Base-by-base conservation (phyloP, 1,284 basidiomycete species). In the Trichosporon inkin region DNA sequence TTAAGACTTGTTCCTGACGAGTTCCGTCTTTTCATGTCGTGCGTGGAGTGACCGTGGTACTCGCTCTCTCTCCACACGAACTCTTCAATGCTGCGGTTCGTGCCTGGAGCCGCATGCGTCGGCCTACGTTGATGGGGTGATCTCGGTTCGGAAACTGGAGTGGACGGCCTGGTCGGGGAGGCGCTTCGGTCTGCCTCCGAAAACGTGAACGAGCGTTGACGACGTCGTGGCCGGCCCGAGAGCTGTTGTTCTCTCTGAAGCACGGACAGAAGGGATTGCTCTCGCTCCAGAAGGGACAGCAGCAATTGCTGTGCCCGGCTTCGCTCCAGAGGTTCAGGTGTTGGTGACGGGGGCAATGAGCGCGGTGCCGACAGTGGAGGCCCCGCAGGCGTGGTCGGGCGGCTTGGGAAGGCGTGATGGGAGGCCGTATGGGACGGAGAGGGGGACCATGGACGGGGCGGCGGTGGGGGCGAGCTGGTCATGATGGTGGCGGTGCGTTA, bases 181-280 rank as follows among this genome's bases (percentile, higher is more conserved):
- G 44, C 44, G 16, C 44, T 49, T n/a, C 44, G 44, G 24, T 49
- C 44, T 49, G 28, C 44, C 24, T 49, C 44, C 22, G 44, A 49
- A 16, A 49, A 28, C 28, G 44, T 49, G 24, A 49, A 22, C 28
- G 44, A 49, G 5, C 44, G 44, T 49, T 49, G 44, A 28, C 44
- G 44, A 28, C 22, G 44, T 16, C 44, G 28, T 2, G 24, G 22
- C 16, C 28, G 24, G 22, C 44, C 16, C 3, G 44, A 6, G 5
- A 16, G 44, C 10, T n/a, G 17, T 7, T 49, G 22, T 19, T 49
- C 24, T 8, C n/a, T 32, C 22, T 49, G 22, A 10, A 49, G 44
- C 7, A 49, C 44, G 7, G 24, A n/a, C 44, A 28, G 5, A 14
- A 49, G 28, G n/a, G 44, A 49, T 24, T 49, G 44, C 13, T 49